phyloP scores from a whole-genome alignment of 2,329 filamentous ascomycete genomes.

The Penicillium nordicum region DNA sequence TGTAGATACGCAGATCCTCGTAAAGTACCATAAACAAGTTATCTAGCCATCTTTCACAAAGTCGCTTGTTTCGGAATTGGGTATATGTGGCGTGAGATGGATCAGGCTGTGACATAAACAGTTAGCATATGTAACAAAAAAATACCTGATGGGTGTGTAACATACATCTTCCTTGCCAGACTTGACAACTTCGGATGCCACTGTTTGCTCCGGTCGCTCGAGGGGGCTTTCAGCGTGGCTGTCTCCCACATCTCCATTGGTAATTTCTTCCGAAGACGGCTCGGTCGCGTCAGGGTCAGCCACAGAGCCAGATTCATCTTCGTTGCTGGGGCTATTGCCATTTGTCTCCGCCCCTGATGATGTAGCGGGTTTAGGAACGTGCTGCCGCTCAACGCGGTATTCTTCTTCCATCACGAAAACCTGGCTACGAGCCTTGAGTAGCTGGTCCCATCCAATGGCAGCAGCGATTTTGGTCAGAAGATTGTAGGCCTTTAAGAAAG shows the following conservation, averaged over 20 bases:
- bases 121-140: slow-evolving; percentile 7
- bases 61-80: slow-evolving; percentile 91
- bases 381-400: slow-evolving; percentile 71
- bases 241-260: slow-evolving; percentile 32
- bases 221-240: slow-evolving; percentile 46
- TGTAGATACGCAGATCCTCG: slow-evolving; percentile 96
- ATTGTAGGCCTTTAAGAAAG: slow-evolving; percentile 90
- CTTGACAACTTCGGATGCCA: slow-evolving; percentile 73
- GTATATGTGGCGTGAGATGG: slow-evolving; percentile 72
- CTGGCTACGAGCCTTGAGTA: slow-evolving; percentile 89
- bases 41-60: slow-evolving; percentile 97
- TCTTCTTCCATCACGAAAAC: slow-evolving; percentile 99
- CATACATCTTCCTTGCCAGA: slow-evolving; percentile 68
- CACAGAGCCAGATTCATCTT: slow-evolving; percentile 27
- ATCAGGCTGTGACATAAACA: slow-evolving; percentile 49
- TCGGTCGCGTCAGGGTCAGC: slow-evolving; percentile 23
- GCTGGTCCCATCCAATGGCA: slow-evolving; percentile 95
- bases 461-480: slow-evolving; percentile 93
- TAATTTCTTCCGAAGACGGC: slow-evolving; percentile 21
- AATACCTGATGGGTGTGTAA: background rate
- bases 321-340: slow-evolving; percentile 28
- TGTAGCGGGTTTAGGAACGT: slow-evolving; percentile 70
- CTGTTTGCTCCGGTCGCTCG: slow-evolving; percentile 76
- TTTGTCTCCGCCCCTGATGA: slow-evolving; percentile 51
- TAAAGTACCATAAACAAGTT: slow-evolving; percentile 99